phyloP scores from a whole-genome alignment of 2,329 filamentous ascomycete genomes.

The Ophiostoma ips region DNA sequence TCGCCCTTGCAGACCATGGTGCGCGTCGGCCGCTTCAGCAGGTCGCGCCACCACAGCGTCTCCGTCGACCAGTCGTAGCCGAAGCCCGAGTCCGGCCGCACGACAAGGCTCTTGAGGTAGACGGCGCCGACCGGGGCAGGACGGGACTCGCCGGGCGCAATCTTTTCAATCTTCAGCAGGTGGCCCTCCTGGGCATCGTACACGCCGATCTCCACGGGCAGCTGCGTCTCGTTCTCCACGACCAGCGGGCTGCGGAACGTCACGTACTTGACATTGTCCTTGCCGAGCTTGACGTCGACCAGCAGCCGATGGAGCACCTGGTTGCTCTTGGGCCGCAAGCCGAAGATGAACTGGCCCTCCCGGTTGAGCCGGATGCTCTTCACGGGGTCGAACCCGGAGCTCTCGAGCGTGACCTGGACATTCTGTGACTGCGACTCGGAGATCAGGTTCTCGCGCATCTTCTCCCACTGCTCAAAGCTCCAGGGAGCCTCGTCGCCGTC shows the following conservation, averaged over 20 bases:
- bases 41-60: slow-evolving; percentile 80
- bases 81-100: slow-evolving; percentile 89
- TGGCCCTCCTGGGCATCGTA: slow-evolving; percentile 79
- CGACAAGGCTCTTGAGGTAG: slow-evolving; percentile 73
- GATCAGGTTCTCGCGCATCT: slow-evolving; percentile 84
- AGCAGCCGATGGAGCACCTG: slow-evolving; percentile 76
- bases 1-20: slow-evolving; percentile 85
- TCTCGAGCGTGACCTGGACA: slow-evolving; percentile 74
- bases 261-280: slow-evolving; percentile 96
- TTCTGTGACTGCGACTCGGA: slow-evolving; percentile 64
- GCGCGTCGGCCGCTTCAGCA: slow-evolving; percentile 69
- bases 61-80: slow-evolving; percentile 93
- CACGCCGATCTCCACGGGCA: slow-evolving; percentile 84
- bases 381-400: slow-evolving; percentile 84
- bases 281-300: slow-evolving; percentile 80
- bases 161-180: slow-evolving; percentile 94
- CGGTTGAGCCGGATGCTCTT: slow-evolving; percentile 79
- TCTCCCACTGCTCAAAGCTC: slow-evolving; percentile 94
- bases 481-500: slow-evolving; percentile 89
- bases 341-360: slow-evolving; percentile 89
- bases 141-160: slow-evolving; percentile 76
- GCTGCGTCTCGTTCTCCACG: slow-evolving; percentile 92
- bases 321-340: slow-evolving; percentile 74
- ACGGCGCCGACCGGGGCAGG: slow-evolving; percentile 87
- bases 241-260: slow-evolving; percentile 84